Evolutionary conservation across 805 yeast species (phyloP).

Genomic region (Ogataea dorogensis): DNA sequence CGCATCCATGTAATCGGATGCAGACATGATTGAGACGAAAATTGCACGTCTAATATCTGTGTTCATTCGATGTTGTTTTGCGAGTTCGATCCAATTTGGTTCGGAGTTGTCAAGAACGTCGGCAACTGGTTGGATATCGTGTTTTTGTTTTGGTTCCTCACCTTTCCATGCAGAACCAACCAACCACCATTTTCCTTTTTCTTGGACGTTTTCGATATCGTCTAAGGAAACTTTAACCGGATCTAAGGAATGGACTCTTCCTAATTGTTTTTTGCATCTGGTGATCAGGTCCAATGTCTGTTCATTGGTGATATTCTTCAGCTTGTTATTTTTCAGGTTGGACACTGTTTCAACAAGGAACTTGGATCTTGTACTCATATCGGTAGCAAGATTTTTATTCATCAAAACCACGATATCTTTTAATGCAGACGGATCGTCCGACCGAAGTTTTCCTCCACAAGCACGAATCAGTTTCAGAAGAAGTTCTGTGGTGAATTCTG

Average conservation of each 20-base stretch:
- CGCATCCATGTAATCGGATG: conserved; percentile 88
- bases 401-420: conserved; percentile 70
- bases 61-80: conserved; percentile 86
- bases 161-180: conserved; percentile 99
- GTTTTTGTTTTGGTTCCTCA: conserved; percentile 27
- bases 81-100: conserved; percentile 88
- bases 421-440: conserved; percentile 85
- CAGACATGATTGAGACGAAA: conserved; percentile 92
- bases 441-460: conserved; percentile 80
- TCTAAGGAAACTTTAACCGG: conserved; percentile 80
- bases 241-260: conserved; percentile 55
- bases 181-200: conserved; percentile 97
- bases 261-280: conserved; percentile 63
- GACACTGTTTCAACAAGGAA: conserved; percentile 84
- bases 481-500: conserved; percentile 75
- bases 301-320: conserved; percentile 53
- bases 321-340: conserved; percentile 81
- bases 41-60: conserved; percentile 94
- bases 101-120: conserved; percentile 66
- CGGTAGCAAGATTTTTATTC: conserved; percentile 45
- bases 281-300: conserved; percentile 49
- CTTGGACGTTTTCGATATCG: conserved; percentile 74
- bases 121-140: conserved; percentile 46
- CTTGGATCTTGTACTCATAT: conserved; percentile 61
- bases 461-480: conserved; percentile 68